A percentile compares a stretch with the other conserved stretches of the same genome.
Conservation (phyloP, 73 alveolate genomes). For the Blepharisma stoltei region DNA sequence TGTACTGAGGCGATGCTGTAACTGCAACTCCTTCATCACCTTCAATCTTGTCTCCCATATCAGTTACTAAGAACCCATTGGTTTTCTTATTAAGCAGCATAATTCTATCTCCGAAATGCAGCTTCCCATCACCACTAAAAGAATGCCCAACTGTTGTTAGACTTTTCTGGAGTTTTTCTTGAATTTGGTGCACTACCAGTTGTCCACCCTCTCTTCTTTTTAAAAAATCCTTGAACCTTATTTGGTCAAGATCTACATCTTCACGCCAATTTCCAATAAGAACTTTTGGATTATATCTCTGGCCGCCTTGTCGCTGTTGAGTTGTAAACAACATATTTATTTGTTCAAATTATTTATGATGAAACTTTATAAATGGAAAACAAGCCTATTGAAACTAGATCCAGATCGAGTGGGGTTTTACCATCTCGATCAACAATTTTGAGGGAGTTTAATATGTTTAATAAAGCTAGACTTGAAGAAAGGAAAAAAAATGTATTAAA, state of each 20-base stretch:
- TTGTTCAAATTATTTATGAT: too few species aligned
- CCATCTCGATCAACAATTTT: too few species aligned
- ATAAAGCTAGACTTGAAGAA: too few species aligned
- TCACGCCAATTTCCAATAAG: slow-evolving; percentile 85
- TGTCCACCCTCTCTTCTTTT: slow-evolving; percentile 52
- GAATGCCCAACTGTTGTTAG: slow-evolving; percentile 47
- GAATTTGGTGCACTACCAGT: slow-evolving; percentile 50
- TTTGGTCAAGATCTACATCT: slow-evolving; percentile 78
- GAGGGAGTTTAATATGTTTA: too few species aligned
- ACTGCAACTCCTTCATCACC: slow-evolving; percentile 73
- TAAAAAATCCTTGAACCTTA: slow-evolving; percentile 51
- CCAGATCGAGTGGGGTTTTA: too few species aligned
- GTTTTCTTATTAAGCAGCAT: slow-evolving; percentile 70
- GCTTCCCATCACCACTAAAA: slow-evolving; percentile 58
- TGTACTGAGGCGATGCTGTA: slow-evolving; percentile 60
- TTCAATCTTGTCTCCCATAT: slow-evolving; percentile 66
- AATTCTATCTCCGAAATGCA: slow-evolving; percentile 73
- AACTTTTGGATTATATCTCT: slow-evolving; percentile 61
- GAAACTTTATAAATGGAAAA: too few species aligned
- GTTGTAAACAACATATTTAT: slow-evolving; percentile 67
- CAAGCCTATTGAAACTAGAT: too few species aligned
- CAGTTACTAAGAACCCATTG: slow-evolving; percentile 65
- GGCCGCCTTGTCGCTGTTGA: slow-evolving; percentile 83
- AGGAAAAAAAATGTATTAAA: too few species aligned
- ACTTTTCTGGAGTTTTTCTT: slow-evolving; percentile 37